phyloP scores from a whole-genome alignment of 2,329 filamentous ascomycete genomes.

The Scedosporium minutisporum region DNA sequence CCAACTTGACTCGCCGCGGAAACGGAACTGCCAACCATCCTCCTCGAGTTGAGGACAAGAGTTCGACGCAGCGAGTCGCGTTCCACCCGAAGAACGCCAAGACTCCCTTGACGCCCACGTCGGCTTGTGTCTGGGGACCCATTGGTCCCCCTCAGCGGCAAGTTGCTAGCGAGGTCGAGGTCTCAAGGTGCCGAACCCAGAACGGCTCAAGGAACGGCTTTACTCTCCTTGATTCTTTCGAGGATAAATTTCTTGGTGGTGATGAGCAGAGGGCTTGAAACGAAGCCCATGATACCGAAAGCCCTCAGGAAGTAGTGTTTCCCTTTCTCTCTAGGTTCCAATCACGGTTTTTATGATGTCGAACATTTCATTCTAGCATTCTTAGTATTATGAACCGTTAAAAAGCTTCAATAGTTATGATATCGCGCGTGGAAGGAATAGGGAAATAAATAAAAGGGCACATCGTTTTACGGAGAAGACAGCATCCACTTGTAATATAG shows the following conservation, averaged over 20 bases:
- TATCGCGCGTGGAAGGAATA: no score
- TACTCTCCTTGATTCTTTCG: not conserved
- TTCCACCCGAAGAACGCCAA: not conserved
- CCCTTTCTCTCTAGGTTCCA: no score
- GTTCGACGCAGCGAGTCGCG: not conserved
- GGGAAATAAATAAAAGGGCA: no score
- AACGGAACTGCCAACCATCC: not conserved
- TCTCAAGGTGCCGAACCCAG: not conserved
- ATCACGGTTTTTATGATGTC: no score
- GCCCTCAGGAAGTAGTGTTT: no score
- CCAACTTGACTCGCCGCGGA: not conserved
- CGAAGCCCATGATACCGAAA: no score
- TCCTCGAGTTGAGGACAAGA: not conserved
- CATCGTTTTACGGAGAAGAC: no score
- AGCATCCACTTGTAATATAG: no score
- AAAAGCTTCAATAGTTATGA: no score
- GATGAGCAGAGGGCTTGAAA: not conserved
- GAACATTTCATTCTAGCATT: no score
- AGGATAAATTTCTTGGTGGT: not conserved
- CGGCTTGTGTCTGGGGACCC: constrained; percentile 18
- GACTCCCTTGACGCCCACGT: constrained; percentile 6
- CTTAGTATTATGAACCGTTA: no score
- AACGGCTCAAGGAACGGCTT: not conserved
- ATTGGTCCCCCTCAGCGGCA: constrained; percentile 16
- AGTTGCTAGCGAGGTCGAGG: not conserved